Conservation (phyloP, 2,329 filamentous ascomycete species). For the Microcera coccophila region DNA sequence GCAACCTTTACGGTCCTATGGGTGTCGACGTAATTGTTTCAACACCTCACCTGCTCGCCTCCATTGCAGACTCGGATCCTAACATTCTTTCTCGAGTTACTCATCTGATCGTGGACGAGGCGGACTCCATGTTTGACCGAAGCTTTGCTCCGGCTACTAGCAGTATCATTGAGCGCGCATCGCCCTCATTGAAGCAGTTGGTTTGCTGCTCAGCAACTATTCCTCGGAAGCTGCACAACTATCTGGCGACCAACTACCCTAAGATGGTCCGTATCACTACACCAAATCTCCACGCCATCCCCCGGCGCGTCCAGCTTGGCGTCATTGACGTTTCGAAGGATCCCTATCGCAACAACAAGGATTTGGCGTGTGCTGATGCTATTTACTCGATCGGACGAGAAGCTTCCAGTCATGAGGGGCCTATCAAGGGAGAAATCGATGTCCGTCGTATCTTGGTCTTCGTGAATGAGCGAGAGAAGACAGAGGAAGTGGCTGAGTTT, state of each 20-base stretch:
- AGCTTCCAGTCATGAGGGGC: constrained; percentile 54
- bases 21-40: constrained; percentile 84
- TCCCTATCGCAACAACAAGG: constrained; percentile 91
- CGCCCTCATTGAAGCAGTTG: constrained; percentile 78
- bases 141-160: constrained; percentile 84
- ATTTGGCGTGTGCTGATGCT: constrained; percentile 87
- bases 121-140: constrained; percentile 90
- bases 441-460: constrained; percentile 89
- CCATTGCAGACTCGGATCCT: constrained; percentile 83
- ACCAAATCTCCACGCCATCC: constrained; percentile 93
- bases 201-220: constrained; percentile 96
- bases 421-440: constrained; percentile 54
- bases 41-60: constrained; percentile 84
- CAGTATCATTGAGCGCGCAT: constrained; percentile 74
- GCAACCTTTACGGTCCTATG: constrained; percentile 71
- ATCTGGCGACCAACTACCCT: constrained; percentile 77
- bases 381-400: constrained; percentile 92
- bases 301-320: constrained; percentile 86
- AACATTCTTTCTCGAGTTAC: constrained; percentile 88
- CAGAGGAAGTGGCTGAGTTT: constrained; percentile 74
- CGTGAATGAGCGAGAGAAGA: constrained; percentile 92
- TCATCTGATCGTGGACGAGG: constrained; percentile 89
- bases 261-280: constrained; percentile 83
- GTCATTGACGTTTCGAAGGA: constrained; percentile 88
- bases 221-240: constrained; percentile 80